A percentile compares a stretch with the other conserved stretches of the same genome.
phyloP scores from a whole-genome alignment of 2,329 filamentous ascomycete genomes.

The Cucurbitaria berberidis region DNA sequence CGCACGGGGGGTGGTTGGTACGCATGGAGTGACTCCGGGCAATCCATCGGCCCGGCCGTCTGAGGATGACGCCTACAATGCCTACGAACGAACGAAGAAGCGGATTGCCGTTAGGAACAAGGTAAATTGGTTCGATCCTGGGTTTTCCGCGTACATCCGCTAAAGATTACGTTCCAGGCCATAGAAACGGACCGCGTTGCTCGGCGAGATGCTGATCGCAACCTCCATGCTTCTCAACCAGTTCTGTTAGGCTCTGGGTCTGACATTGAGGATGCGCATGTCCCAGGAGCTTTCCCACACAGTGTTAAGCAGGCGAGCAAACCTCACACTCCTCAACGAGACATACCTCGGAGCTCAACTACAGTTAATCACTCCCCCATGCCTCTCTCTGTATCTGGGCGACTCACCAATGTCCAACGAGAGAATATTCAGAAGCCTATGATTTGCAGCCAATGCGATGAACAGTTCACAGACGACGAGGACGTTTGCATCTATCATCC shows the following conservation, averaged over 20 bases:
- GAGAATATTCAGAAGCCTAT: neutral
- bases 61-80: conserved; percentile 8
- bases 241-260: conserved; percentile 9
- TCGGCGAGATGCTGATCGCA: neutral
- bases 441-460: conserved; percentile 21
- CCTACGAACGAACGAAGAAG: conserved; percentile 14
- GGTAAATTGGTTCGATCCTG: neutral
- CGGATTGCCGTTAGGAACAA: neutral
- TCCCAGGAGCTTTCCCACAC: conserved; percentile 12
- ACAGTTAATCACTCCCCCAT: neutral
- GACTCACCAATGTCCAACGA: neutral
- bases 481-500: conserved; percentile 26
- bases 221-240: neutral
- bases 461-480: conserved; percentile 8
- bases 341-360: neutral
- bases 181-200: neutral
- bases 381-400: neutral
- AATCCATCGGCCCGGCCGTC: neutral
- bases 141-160: neutral
- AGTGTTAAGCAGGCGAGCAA: neutral
- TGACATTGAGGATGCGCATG: conserved; percentile 13
- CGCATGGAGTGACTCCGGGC: conserved; percentile 8
- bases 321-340: neutral
- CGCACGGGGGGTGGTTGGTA: conserved; percentile 27
- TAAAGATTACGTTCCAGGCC: neutral